Evolutionary conservation across 345 rosid genomes (phyloP).

Genomic region (Eucalyptus guilfoylei): DNA sequence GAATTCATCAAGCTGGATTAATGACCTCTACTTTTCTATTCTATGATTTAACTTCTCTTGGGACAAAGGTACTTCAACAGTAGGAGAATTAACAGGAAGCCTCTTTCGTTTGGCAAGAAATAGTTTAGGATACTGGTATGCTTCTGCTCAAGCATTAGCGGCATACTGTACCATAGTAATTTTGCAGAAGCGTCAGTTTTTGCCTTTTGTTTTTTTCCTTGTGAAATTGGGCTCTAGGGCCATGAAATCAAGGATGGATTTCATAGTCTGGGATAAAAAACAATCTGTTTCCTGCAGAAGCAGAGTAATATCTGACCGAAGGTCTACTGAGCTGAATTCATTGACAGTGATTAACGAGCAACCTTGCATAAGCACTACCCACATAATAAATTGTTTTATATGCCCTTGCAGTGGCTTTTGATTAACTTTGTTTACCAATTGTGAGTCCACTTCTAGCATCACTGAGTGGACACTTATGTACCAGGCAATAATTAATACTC

Average conservation of each 20-base stretch:
- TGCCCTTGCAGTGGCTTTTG: neutral
- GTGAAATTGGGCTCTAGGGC: no score
- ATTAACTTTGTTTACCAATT: neutral
- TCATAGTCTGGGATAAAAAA: neutral
- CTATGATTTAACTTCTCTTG: neutral
- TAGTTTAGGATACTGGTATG: neutral
- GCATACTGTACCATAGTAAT: no score
- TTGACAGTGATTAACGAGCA: neutral
- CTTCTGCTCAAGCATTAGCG: no score
- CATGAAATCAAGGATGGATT: neutral
- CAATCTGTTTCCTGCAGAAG: neutral
- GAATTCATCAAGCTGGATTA: neutral
- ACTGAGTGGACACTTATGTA: neutral
- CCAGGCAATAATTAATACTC: neutral
- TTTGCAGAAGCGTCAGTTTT: no score
- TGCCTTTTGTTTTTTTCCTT: no score
- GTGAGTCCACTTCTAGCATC: neutral
- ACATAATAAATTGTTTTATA: no score
- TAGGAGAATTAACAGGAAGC: neutral
- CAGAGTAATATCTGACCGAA: neutral
- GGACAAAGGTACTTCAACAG: neutral
- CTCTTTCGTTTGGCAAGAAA: neutral
- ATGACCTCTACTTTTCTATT: neutral
- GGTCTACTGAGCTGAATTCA: neutral
- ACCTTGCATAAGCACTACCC: neutral